Conservation (phyloP, 306 rosid genomes). For the Vigna mungo region DNA sequence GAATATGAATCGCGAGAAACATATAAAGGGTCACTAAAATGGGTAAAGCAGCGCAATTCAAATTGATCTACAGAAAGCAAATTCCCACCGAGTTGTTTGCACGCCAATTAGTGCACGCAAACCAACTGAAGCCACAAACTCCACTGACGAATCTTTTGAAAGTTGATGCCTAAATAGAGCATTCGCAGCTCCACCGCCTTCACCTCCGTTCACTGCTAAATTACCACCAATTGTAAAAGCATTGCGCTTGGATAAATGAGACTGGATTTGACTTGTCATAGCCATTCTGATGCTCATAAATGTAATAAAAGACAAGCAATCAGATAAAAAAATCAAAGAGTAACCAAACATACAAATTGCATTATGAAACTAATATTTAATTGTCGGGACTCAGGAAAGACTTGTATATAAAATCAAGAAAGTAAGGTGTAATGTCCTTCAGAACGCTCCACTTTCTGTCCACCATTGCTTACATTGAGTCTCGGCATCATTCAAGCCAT, state of each 20-base stretch:
- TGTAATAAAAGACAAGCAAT: constrained; percentile 35
- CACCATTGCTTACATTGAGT: constrained; percentile 12
- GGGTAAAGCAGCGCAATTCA: constrained; percentile 27
- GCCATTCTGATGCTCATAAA: constrained; percentile 81
- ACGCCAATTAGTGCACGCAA: constrained; percentile 80
- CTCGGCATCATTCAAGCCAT: not conserved
- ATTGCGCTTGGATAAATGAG: constrained; percentile 79
- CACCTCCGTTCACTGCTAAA: constrained; percentile 74
- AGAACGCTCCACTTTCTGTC: constrained; percentile 14
- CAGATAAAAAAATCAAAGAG: constrained; percentile 29
- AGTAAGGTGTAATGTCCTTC: not conserved
- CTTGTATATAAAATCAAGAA: constrained; percentile 10
- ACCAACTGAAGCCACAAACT: constrained; percentile 85
- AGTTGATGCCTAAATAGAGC: constrained; percentile 74
- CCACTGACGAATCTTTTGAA: constrained; percentile 76
- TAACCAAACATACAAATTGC: constrained; percentile 21
- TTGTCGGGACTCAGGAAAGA: not conserved
- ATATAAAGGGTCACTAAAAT: constrained; percentile 11
- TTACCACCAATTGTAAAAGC: constrained; percentile 72
- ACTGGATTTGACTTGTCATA: constrained; percentile 88
- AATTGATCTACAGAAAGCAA: constrained; percentile 8
- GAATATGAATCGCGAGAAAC: constrained; percentile 37
- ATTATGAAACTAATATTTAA: constrained; percentile 16
- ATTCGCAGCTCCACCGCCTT: constrained; percentile 93
- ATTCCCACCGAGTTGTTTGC: constrained; percentile 83